Evolutionary conservation across 2,329 filamentous ascomycete genomes (phyloP).

Genomic region (Colletotrichum sp.): DNA sequence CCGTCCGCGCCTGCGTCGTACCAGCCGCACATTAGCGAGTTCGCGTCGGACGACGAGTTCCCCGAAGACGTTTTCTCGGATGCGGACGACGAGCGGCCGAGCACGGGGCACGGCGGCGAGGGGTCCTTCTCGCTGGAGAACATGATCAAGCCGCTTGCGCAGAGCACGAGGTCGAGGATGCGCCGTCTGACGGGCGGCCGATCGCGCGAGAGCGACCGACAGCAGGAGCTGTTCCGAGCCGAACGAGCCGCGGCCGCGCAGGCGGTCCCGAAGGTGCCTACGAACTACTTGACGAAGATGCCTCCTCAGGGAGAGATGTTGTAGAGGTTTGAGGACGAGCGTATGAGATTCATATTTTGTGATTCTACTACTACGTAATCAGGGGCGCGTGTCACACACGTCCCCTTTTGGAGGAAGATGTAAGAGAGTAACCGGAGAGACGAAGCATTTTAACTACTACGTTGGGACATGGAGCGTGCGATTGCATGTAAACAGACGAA

Average conservation of each 20-base stretch:
- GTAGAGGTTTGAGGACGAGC: not conserved
- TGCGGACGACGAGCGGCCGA: slow-evolving; percentile 64
- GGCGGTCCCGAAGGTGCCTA: slow-evolving; percentile 45
- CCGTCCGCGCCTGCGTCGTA: slow-evolving; percentile 67
- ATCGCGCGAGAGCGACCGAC: slow-evolving; percentile 41
- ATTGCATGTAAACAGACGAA: slow-evolving; percentile 6
- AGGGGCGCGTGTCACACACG: not conserved
- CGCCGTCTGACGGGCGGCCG: slow-evolving; percentile 65
- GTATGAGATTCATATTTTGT: not conserved
- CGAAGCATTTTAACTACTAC: not conserved
- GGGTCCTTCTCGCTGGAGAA: slow-evolving; percentile 63
- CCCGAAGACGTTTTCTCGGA: slow-evolving; percentile 81
- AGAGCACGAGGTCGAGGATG: slow-evolving; percentile 64
- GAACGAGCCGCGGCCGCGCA: slow-evolving; percentile 38
- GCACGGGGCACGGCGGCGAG: slow-evolving; percentile 42
- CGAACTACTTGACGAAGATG: slow-evolving; percentile 35
- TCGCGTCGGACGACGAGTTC: slow-evolving; percentile 79
- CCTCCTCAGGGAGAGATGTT: slow-evolving; percentile 41
- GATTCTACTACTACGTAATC: not conserved
- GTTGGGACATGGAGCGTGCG: not conserved
- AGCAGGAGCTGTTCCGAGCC: slow-evolving; percentile 39
- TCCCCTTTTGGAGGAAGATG: not conserved
- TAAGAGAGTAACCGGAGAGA: not conserved
- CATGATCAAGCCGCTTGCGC: slow-evolving; percentile 64
- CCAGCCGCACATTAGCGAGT: slow-evolving; percentile 61